Base-by-base conservation (phyloP, 1,284 basidiomycete genomes). In the Rhizoctonia solani region DNA sequence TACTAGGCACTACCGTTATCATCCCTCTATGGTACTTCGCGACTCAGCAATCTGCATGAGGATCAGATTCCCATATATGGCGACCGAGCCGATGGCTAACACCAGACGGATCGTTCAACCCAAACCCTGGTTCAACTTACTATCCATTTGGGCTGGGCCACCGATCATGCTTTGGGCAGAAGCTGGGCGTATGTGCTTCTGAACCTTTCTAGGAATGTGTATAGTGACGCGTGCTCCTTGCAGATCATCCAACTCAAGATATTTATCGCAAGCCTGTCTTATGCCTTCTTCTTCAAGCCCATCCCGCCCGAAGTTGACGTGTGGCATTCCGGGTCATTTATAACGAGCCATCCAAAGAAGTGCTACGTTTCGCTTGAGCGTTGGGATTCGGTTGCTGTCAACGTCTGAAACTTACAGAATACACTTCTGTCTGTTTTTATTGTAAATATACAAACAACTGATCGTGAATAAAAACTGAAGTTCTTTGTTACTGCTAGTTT, bases 61-160 rank as follows among this genome's bases (percentile, higher is more conserved):
- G 56, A 4, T 30, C 56, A 9, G 56, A 61, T 21, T 42, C 30
- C 30, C 30, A 34, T 16, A 13, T 4, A 34, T 61, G 56, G 56
- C 56, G 56, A 9, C 56, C 56, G 2, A 37, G 46, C 14, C 11
- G 56, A 11, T 61, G 56, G 56, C 25, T 61, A 21, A 27, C 29
- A 21, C 13, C 27, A 13, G 56, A 61, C 19, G 56, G 56, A 2
- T 61, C 56, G 11, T 34, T 34, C 32, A 34, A 34, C 32, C 32
- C 32, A 11, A 34, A 11, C 11, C 32, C 56, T 9, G 56, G 56
- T 13, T 23, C 46, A n/a, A 32, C 16, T 11, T 44, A 30, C 8
- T 19, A 21, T 37, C 58, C 58, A 13, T 61, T 61, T 39, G 58
- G 58, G 27, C n/a, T 61, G 13, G 58, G 58, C 23, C 58, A 61